phyloP scores from a whole-genome alignment of 2,329 filamentous ascomycete species.

The Ploettnerulaceae sp. region DNA sequence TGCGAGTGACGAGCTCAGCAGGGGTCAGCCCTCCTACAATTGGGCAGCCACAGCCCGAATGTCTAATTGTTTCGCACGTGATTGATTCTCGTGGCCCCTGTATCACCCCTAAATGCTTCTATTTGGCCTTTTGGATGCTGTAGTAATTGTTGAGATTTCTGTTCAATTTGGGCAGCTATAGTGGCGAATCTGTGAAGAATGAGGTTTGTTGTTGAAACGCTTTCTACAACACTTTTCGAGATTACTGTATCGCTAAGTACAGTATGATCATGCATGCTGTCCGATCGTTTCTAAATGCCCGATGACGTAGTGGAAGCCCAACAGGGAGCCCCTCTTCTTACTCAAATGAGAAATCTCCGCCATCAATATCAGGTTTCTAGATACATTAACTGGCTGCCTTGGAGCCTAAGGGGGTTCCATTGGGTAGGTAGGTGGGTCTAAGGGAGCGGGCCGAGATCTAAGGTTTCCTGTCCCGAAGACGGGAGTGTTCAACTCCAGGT shows the following conservation, averaged over 20 bases:
- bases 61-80: constrained; percentile 6
- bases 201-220: neutral
- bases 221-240: neutral
- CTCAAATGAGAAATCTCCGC: neutral
- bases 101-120: too few species aligned
- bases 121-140: too few species aligned
- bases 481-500: too few species aligned
- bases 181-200: neutral
- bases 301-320: constrained; percentile 16
- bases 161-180: too few species aligned
- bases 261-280: neutral
- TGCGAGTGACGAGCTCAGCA: constrained; percentile 11
- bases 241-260: too few species aligned
- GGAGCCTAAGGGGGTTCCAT: constrained; percentile 8
- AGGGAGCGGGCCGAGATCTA: constrained; percentile 15
- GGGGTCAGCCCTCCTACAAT: constrained; percentile 4
- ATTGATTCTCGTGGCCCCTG: neutral
- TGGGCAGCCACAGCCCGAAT: constrained; percentile 11
- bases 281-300: constrained; percentile 12
- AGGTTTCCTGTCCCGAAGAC: neutral
- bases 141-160: too few species aligned
- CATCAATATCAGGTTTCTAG: neutral
- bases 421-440: neutral
- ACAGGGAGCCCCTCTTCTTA: constrained; percentile 7
- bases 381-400: neutral